These are phyloP conservation scores for Leccinellum albellum DNA, from an alignment of 768 basidiomycete genomes.

Conservation along the genomic window DNA sequence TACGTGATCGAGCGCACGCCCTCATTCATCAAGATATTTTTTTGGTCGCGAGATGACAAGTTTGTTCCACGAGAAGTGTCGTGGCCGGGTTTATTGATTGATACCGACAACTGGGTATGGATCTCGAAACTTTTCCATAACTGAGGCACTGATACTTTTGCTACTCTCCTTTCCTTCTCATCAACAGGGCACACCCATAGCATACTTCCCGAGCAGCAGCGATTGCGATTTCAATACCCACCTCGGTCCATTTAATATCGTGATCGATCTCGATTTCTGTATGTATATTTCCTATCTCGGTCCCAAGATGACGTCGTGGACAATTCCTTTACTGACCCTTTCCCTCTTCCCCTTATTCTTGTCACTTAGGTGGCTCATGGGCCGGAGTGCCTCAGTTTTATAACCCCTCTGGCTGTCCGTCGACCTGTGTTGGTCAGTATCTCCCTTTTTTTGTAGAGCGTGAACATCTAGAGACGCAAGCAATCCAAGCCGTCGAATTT, in stretches of 20 bases:
- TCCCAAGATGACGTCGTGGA: background rate
- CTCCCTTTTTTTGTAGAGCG: background rate
- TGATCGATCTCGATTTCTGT: conserved; percentile 49
- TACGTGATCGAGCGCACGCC: conserved; percentile 36
- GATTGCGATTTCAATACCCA: conserved; percentile 53
- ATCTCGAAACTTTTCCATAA: background rate
- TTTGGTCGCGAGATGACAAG: conserved; percentile 33
- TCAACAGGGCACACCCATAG: conserved; percentile 52
- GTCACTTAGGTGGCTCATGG: conserved; percentile 26
- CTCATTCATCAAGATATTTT: conserved; percentile 36
- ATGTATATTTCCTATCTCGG: background rate
- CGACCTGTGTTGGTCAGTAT: conserved; percentile 25
- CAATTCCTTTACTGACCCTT: background rate
- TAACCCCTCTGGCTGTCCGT: conserved; percentile 21
- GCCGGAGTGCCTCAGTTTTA: conserved; percentile 23
- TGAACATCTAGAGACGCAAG: background rate
- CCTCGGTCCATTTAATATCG: conserved; percentile 57
- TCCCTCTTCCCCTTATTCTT: background rate
- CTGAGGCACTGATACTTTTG: background rate
- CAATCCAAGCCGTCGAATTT: background rate
- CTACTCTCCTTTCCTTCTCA: background rate
- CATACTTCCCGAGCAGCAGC: conserved; percentile 54
- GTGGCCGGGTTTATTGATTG: conserved; percentile 13
- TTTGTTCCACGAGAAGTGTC: conserved; percentile 33
- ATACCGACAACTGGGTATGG: conserved; percentile 27